phyloP scores from a whole-genome alignment of 2,329 filamentous ascomycete genomes.

The Ustilaginoidea virens region DNA sequence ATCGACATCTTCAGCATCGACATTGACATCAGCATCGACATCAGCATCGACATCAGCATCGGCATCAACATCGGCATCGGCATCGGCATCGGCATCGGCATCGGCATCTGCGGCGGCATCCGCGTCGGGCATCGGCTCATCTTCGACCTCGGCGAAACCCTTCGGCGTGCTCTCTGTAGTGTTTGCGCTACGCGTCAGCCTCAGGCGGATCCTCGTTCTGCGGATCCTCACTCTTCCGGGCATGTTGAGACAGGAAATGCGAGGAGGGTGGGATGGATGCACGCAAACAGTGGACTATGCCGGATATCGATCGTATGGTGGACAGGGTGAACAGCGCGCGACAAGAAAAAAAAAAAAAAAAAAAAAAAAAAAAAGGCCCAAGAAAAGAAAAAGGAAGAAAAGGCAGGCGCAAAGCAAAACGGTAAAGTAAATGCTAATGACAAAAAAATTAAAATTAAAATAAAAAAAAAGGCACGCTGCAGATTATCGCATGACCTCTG shows the following conservation, averaged over 20 bases:
- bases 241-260: conserved; percentile 9
- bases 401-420: background rate
- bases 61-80: conserved; percentile 28
- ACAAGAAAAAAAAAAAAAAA: background rate
- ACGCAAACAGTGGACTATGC: background rate
- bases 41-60: conserved; percentile 24
- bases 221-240: conserved; percentile 14
- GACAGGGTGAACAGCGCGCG: background rate
- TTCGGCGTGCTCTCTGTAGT: conserved; percentile 25
- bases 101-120: conserved; percentile 12
- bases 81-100: conserved; percentile 13
- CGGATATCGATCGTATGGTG: too few species aligned
- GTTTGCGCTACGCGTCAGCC: conserved; percentile 16
- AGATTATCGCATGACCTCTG: background rate
- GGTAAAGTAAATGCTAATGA: too few species aligned
- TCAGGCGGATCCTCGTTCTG: conserved; percentile 16
- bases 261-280: too few species aligned
- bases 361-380: background rate
- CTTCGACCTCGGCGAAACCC: conserved; percentile 25
- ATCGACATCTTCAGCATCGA: too few species aligned
- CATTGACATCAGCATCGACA: conserved; percentile 18
- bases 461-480: too few species aligned
- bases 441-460: too few species aligned
- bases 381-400: background rate
- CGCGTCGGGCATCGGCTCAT: conserved; percentile 22